phyloP scores from a whole-genome alignment of 768 basidiomycete genomes.

The Podaxis carcinomalis region DNA sequence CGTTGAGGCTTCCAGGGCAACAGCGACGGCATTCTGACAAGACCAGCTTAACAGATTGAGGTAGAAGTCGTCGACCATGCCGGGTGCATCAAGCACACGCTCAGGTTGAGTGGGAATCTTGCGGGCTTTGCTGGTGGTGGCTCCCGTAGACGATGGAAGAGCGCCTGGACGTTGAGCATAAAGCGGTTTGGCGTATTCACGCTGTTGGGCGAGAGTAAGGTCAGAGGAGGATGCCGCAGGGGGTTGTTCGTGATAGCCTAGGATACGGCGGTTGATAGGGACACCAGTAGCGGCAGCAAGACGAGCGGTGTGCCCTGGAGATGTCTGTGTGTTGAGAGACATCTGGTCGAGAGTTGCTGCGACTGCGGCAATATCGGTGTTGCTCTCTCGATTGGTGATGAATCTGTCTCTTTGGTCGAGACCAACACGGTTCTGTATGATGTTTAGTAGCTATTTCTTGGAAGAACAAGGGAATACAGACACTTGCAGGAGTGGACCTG shows the following conservation, averaged over 20 bases:
- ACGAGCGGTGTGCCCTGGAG: constrained; percentile 76
- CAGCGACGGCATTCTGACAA: constrained; percentile 79
- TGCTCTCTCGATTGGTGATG: constrained; percentile 55
- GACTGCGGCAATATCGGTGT: constrained; percentile 33
- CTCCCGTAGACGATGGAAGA: constrained; percentile 59
- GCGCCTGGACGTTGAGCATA: constrained; percentile 64
- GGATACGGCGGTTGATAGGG: constrained; percentile 73
- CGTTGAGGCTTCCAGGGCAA: constrained; percentile 80
- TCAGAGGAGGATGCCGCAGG: constrained; percentile 72
- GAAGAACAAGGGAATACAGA: constrained; percentile 18
- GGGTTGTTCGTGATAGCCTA: constrained; percentile 86
- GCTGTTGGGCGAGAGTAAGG: constrained; percentile 68
- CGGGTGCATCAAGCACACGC: constrained; percentile 93
- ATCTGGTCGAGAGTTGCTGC: constrained; percentile 64
- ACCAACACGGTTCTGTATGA: constrained; percentile 39
- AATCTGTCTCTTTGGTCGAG: constrained; percentile 59
- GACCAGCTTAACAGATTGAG: constrained; percentile 94
- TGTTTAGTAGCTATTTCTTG: not conserved
- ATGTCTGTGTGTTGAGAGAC: constrained; percentile 54
- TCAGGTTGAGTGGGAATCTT: constrained; percentile 86
- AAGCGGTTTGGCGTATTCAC: constrained; percentile 71
- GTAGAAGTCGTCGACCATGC: constrained; percentile 94
- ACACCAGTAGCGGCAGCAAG: constrained; percentile 74
- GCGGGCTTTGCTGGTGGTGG: constrained; percentile 65
- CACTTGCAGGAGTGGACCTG: constrained; percentile 65